Evolutionary conservation across 73 alveolate genomes (phyloP), one percentile per base, ranked within the genome.

Genomic region (Symbiodinium pilosum): DNA sequence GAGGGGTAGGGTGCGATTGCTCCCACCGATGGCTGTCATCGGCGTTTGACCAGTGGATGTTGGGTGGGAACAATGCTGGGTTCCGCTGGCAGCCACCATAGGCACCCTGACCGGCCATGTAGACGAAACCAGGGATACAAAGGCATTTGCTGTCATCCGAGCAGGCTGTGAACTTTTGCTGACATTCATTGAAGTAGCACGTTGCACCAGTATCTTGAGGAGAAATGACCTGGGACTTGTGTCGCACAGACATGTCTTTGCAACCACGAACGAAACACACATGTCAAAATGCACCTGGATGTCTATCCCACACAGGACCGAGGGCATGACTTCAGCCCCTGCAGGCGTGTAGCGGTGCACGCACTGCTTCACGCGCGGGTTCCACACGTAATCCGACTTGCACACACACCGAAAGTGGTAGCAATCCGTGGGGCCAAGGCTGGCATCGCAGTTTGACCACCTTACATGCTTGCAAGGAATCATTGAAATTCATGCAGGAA

Each of bases 151-250:
- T 89, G 40, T 64, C 47, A 54, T 89, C 96, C 36, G 96, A 89
- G 96, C 96, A 89, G 34, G 77, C 73, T 1, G 96, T 89, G 87
- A 89, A 89, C 43, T 89, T 89, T 75, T 59, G 87, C 14, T 28
- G 38, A 87, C 96, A 89, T 12, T 89, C 96, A n/a, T 89, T 89
- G 87, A 89, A 89, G 54, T 41, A 89, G 39, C 96, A 89, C 4
- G 96, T 89, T 34, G 96, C 87, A 6, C 96, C 96, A 26, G 96
- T 89, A 41, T 89, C 96, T 68, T 89, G 96, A 6, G 96, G 96
- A 34, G 77, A 43, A 32, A 89, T 85, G 87, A 89, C 96, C 96
- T 89, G 51, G 38, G 47, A 38, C 34, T 5, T 18, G 24, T 68
- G 83, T 6, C 83, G n/a, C n/a, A 38, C n/a, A 6, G 24, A 68